A percentile compares a stretch with the other conserved stretches of the same genome.
Conservation (phyloP, 805 yeast genomes). For the Candida loeiensis region DNA sequence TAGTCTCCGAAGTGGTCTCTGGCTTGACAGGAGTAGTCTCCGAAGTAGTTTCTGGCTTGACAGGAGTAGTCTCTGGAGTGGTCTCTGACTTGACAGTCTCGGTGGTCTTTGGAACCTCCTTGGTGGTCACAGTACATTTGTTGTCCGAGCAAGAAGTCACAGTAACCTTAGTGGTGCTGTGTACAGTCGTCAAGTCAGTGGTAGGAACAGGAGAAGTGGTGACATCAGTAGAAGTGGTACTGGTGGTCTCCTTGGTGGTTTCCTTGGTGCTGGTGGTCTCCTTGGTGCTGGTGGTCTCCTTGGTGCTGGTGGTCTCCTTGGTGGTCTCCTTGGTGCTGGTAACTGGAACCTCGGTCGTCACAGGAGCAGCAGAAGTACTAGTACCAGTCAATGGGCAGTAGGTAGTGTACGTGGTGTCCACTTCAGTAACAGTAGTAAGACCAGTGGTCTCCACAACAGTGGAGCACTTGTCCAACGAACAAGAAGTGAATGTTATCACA, state of each 20-base stretch:
- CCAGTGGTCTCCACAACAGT: conserved; percentile 33
- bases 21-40: too few relatives aligned
- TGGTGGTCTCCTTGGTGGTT: conserved; percentile 11
- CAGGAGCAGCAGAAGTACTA: background rate
- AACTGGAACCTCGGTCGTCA: background rate
- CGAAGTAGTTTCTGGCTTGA: conserved; percentile 6
- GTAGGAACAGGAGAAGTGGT: conserved; percentile 2
- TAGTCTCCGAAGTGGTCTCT: too few relatives aligned
- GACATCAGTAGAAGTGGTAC: conserved; percentile 13
- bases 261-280: background rate
- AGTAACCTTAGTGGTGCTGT: conserved; percentile 14
- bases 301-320: background rate
- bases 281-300: conserved; percentile 8
- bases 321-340: background rate
- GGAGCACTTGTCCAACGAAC: conserved; percentile 31
- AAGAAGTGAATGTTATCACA: conserved; percentile 36
- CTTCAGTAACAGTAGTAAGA: conserved; percentile 15
- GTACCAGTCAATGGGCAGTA: conserved; percentile 17
- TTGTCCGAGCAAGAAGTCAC: conserved; percentile 27
- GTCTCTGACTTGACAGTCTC: conserved; percentile 19
- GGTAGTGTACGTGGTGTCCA: conserved; percentile 12
- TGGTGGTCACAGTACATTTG: conserved; percentile 19
- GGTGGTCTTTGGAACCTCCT: conserved; percentile 7
- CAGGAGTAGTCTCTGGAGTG: conserved; percentile 1
- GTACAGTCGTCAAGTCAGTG: background rate